A percentile compares a stretch with the other conserved stretches of the same genome.
These are phyloP conservation scores for Pezicula neosporulosa DNA, from an alignment of 2,329 filamentous ascomycete species.

Conservation along the genomic window DNA sequence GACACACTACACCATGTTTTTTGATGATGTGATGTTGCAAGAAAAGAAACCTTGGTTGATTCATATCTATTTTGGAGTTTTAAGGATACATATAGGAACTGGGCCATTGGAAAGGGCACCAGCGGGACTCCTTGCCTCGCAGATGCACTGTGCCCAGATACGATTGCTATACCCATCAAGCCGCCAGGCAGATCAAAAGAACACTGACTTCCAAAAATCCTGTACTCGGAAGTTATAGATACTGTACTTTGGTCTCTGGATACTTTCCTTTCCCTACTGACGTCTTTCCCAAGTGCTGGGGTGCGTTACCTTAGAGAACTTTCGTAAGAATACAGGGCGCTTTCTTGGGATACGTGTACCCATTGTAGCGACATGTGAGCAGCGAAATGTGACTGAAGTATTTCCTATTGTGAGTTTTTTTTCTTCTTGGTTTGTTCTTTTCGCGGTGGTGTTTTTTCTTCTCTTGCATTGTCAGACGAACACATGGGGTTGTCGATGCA, in stretches of 20 bases:
- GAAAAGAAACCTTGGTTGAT: neutral
- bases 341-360: neutral
- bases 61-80: conserved; percentile 14
- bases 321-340: neutral
- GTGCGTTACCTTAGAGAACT: conserved; percentile 9
- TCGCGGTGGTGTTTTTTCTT: too few species aligned
- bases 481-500: too few species aligned
- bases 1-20: too few species aligned
- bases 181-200: conserved; percentile 10
- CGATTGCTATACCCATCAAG: conserved; percentile 27
- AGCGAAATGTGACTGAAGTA: too few species aligned
- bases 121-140: conserved; percentile 10
- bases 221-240: conserved; percentile 16
- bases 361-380: neutral
- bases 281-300: conserved; percentile 31
- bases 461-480: too few species aligned
- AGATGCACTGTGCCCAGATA: conserved; percentile 10
- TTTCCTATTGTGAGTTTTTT: too few species aligned
- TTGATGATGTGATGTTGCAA: too few species aligned
- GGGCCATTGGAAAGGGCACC: conserved; percentile 16
- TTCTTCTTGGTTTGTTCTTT: too few species aligned
- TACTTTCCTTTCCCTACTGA: conserved; percentile 9
- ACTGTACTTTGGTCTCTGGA: neutral
- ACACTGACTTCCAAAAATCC: conserved; percentile 21
- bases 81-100: conserved; percentile 12